Evolutionary conservation across 352 stramenopile species (phyloP).

Genomic region (Pythium folliculosum): DNA sequence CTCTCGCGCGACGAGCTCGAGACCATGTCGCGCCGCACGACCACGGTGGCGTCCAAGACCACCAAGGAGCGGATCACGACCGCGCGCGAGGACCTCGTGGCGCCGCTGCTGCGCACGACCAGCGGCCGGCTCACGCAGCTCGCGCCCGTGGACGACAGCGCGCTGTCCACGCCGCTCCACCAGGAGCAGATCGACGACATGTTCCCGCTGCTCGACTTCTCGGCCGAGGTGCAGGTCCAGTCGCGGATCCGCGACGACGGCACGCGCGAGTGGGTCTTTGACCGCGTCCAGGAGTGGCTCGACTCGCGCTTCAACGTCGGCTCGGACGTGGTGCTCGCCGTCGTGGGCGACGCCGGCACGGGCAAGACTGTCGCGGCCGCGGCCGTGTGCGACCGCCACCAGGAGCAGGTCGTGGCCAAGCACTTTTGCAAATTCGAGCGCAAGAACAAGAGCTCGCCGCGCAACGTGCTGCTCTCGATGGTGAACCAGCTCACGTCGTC

Average conservation of each 20-base stretch:
- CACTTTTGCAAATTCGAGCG: constrained; percentile 82
- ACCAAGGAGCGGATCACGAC: constrained; percentile 56
- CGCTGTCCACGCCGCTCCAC: constrained; percentile 63
- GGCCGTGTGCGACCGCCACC: constrained; percentile 54
- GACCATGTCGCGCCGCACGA: constrained; percentile 47
- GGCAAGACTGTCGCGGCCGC: constrained; percentile 73
- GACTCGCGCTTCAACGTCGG: constrained; percentile 70
- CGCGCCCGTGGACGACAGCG: constrained; percentile 64
- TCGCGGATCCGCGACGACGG: constrained; percentile 44
- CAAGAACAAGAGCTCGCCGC: constrained; percentile 69
- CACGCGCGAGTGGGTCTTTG: constrained; percentile 65
- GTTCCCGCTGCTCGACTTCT: constrained; percentile 77
- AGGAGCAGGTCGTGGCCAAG: constrained; percentile 53
- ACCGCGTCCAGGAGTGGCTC: constrained; percentile 75
- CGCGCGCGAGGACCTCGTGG: constrained; percentile 37
- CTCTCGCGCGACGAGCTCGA: constrained; percentile 48
- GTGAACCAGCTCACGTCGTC: constrained; percentile 75
- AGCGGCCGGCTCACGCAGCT: constrained; percentile 58
- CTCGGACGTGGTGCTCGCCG: constrained; percentile 53
- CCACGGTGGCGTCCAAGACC: constrained; percentile 47
- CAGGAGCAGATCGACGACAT: constrained; percentile 80
- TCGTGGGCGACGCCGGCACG: constrained; percentile 68
- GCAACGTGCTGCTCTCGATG: constrained; percentile 78
- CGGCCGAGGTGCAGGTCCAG: constrained; percentile 46
- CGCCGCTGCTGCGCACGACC: constrained; percentile 33